These are phyloP conservation scores for Grosmannia huntii DNA, from an alignment of 2,329 filamentous ascomycete genomes.

Conservation along the genomic window DNA sequence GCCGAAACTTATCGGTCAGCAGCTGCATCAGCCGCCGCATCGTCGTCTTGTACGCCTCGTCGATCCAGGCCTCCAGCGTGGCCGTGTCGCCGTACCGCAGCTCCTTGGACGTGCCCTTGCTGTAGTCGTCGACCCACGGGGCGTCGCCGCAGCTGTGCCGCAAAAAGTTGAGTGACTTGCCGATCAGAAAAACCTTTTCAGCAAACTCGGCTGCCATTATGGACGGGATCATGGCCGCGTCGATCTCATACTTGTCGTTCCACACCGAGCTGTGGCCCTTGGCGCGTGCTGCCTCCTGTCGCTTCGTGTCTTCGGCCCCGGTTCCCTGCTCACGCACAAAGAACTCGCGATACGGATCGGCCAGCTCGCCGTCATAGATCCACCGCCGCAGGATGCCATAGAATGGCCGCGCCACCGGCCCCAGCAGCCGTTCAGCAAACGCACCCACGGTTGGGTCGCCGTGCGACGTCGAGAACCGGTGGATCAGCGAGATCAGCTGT, in stretches of 20 bases:
- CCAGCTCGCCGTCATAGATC: slow-evolving; percentile 97
- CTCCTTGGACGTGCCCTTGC: slow-evolving; percentile 83
- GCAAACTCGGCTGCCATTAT: slow-evolving; percentile 92
- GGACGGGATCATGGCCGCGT: slow-evolving; percentile 74
- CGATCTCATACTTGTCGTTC: slow-evolving; percentile 93
- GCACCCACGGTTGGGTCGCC: slow-evolving; percentile 89
- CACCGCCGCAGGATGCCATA: slow-evolving; percentile 92
- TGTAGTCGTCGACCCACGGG: slow-evolving; percentile 91
- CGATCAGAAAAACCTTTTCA: slow-evolving; percentile 92
- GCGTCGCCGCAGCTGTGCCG: slow-evolving; percentile 89
- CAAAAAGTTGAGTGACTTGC: slow-evolving; percentile 97
- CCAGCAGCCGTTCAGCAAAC: slow-evolving; percentile 80
- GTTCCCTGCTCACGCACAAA: slow-evolving; percentile 78
- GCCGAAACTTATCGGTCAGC: slow-evolving; percentile 89
- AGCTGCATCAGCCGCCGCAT: slow-evolving; percentile 90
- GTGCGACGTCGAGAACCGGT: slow-evolving; percentile 84
- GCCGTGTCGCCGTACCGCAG: slow-evolving; percentile 87
- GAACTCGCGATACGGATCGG: slow-evolving; percentile 92
- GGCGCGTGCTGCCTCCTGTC: slow-evolving; percentile 27
- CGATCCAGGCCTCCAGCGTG: slow-evolving; percentile 82
- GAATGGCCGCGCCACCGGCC: slow-evolving; percentile 82
- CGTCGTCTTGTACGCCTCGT: slow-evolving; percentile 93
- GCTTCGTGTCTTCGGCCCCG: slow-evolving; percentile 27
- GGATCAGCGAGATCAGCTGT: slow-evolving; percentile 84
- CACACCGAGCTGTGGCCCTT: slow-evolving; percentile 77